Conservation (phyloP, 2,329 filamentous ascomycete genomes). For the Venturia oleaginea region DNA sequence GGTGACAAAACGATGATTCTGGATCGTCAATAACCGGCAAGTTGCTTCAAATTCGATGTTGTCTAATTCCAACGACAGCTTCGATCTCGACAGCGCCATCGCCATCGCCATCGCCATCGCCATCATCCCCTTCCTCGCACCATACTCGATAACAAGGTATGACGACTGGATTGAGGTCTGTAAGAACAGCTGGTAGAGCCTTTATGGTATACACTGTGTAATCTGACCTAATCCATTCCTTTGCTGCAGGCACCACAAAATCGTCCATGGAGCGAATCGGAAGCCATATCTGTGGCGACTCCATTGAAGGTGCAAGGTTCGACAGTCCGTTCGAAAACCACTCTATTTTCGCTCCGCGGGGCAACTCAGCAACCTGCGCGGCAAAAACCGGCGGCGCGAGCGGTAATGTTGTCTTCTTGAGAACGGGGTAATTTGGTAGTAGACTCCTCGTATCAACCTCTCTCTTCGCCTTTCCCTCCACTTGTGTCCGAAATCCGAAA, state of each 20-base stretch:
- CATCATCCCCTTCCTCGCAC: constrained; percentile 20
- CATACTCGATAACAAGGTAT: constrained; percentile 26
- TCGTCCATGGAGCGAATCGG: neutral
- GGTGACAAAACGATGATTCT: neutral
- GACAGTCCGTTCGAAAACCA: constrained; percentile 46
- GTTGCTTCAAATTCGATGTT: neutral
- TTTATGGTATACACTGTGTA: neutral
- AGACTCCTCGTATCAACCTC: constrained; percentile 26
- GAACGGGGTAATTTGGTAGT: constrained; percentile 29
- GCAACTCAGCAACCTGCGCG: constrained; percentile 67
- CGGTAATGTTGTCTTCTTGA: neutral
- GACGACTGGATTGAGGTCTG: constrained; percentile 13
- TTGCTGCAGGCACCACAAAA: neutral
- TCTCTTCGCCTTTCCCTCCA: constrained; percentile 18
- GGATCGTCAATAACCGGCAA: neutral
- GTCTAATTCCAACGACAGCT: neutral
- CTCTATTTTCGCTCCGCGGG: constrained; percentile 65
- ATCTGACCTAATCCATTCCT: neutral
- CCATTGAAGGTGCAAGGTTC: neutral
- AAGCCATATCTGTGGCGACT: neutral
- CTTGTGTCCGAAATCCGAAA: constrained; percentile 25
- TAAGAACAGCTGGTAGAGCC: neutral
- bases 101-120: neutral
- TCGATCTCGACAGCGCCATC: neutral
- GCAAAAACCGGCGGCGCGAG: constrained; percentile 58